A percentile compares a stretch with the other conserved stretches of the same genome.
phyloP scores from a whole-genome alignment of 305 asterid species.

The Fraxinus sp. region DNA sequence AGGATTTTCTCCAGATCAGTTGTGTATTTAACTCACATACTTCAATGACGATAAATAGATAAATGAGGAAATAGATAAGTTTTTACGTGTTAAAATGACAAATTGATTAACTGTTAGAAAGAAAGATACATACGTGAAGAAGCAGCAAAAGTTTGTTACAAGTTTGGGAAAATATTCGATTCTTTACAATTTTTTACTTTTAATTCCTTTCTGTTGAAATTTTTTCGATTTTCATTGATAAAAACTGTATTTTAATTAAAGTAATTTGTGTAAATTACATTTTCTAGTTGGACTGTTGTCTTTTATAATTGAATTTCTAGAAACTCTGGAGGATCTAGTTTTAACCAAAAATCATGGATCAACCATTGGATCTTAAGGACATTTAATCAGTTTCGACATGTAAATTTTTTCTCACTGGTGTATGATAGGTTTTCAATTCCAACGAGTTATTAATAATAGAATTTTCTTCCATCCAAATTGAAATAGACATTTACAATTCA shows the following conservation, averaged over 20 bases:
- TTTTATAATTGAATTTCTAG: background rate
- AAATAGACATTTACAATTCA: background rate
- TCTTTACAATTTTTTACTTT: background rate
- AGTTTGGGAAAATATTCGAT: background rate
- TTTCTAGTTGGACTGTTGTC: background rate
- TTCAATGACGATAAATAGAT: background rate
- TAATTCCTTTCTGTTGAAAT: background rate
- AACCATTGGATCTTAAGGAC: background rate
- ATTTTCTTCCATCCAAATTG: background rate
- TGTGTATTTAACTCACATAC: background rate
- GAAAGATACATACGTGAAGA: background rate
- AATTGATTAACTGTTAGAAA: background rate
- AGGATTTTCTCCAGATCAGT: background rate
- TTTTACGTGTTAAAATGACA: background rate
- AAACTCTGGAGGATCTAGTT: background rate
- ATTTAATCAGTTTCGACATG: background rate
- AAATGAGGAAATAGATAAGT: background rate
- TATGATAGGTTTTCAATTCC: background rate
- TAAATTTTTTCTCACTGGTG: background rate
- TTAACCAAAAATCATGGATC: constrained; percentile 6
- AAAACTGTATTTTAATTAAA: background rate
- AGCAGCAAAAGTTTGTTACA: background rate
- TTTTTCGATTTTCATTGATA: background rate
- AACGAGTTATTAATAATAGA: background rate
- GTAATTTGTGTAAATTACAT: background rate